Evolutionary conservation across 257 asterid genomes (phyloP).

Genomic region (Salvia miltiorrhiza): DNA sequence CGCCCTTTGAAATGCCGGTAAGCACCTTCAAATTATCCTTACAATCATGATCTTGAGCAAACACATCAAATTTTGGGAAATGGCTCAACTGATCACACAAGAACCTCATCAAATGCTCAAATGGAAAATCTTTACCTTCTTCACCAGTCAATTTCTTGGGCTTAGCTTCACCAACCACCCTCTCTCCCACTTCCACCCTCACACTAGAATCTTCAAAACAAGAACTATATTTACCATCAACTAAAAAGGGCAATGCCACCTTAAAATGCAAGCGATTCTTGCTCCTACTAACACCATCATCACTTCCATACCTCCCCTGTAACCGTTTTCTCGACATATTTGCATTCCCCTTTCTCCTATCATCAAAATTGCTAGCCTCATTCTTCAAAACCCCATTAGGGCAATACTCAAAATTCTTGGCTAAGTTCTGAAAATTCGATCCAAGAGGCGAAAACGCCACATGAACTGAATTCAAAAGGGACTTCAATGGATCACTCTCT

Average conservation of each 20-base stretch:
- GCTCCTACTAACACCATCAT: constrained; percentile 31
- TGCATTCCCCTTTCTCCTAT: constrained; percentile 23
- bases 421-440: constrained; percentile 54
- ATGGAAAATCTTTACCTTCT: constrained; percentile 41
- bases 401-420: constrained; percentile 62
- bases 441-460: constrained; percentile 67
- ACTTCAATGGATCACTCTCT: constrained; percentile 61
- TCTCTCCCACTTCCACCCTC: constrained; percentile 21
- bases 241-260: constrained; percentile 51
- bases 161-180: constrained; percentile 22
- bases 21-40: constrained; percentile 32
- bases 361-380: constrained; percentile 25
- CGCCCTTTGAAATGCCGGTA: constrained; percentile 46
- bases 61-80: constrained; percentile 48
- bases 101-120: constrained; percentile 53
- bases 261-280: constrained; percentile 49
- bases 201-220: constrained; percentile 15
- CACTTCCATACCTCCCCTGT: constrained; percentile 44
- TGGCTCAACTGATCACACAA: constrained; percentile 55
- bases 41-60: constrained; percentile 37
- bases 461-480: constrained; percentile 60
- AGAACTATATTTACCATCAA: constrained; percentile 37
- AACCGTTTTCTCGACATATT: constrained; percentile 32
- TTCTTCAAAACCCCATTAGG: constrained; percentile 43
- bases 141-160: constrained; percentile 28